Percentiles rank a stretch among this genome's conserved stretches.
Conservation (phyloP, 495 filamentous ascomycete genomes). For the Pseudomonodictys pantanalensis region DNA sequence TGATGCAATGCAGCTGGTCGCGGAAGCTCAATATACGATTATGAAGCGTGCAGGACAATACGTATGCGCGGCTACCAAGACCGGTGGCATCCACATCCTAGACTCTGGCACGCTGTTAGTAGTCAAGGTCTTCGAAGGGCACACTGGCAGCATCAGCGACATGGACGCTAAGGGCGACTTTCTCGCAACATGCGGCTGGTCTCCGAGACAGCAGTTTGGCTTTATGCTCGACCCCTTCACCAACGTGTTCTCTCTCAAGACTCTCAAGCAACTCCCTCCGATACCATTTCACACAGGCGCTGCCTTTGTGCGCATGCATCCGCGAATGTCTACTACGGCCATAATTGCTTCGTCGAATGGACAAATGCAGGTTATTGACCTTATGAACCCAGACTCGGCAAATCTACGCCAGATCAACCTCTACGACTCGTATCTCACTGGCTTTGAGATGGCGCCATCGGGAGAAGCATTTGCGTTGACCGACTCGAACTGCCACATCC, state of each 20-base stretch:
- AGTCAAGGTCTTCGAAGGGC: slow-evolving; percentile 83
- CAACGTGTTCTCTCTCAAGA: slow-evolving; percentile 92
- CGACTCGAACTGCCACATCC: slow-evolving; percentile 72
- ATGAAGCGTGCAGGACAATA: slow-evolving; percentile 81
- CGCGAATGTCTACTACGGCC: slow-evolving; percentile 85
- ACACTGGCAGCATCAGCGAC: slow-evolving; percentile 78
- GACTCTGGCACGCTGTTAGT: slow-evolving; percentile 73
- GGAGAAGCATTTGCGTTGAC: slow-evolving; percentile 83
- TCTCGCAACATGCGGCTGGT: slow-evolving; percentile 92
- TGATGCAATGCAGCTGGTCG: slow-evolving; percentile 46
- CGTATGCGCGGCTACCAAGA: slow-evolving; percentile 84
- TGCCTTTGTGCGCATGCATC: slow-evolving; percentile 92
- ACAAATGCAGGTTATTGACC: slow-evolving; percentile 88
- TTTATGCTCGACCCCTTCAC: slow-evolving; percentile 82
- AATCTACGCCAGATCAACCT: slow-evolving; percentile 86
- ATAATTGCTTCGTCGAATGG: slow-evolving; percentile 87
- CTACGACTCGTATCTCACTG: slow-evolving; percentile 61
- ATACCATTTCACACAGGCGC: slow-evolving; percentile 90
- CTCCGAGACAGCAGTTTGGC: slow-evolving; percentile 61
- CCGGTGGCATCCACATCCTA: slow-evolving; percentile 80
- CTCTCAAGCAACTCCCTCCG: slow-evolving; percentile 74
- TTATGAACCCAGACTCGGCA: slow-evolving; percentile 88
- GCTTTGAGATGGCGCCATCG: slow-evolving; percentile 82
- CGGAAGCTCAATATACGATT: slow-evolving; percentile 74
- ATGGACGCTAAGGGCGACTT: slow-evolving; percentile 94